A percentile compares a stretch with the other conserved stretches of the same genome.
phyloP scores from a whole-genome alignment of 192 early-diverging fungal species.

The Jimgerdemannia lactiflua region DNA sequence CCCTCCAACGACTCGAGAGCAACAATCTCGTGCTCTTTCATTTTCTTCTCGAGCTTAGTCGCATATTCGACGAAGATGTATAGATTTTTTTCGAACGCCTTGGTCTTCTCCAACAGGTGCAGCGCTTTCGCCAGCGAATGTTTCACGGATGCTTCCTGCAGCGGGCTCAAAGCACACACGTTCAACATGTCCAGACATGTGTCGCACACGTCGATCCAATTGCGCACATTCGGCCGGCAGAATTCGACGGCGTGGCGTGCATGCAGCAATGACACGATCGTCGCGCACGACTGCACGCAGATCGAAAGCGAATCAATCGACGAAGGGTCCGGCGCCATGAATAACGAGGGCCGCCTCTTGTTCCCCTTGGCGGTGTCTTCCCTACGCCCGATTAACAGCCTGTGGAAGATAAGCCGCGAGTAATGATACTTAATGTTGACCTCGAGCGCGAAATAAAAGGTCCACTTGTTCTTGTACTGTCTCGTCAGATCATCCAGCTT shows the following conservation, averaged over 20 bases:
- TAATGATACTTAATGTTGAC: constrained; percentile 11
- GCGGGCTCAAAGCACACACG: too few relatives aligned
- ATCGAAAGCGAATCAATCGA: not conserved
- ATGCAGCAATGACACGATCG: constrained; percentile 5
- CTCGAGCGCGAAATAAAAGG: constrained; percentile 8
- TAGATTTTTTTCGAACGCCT: constrained; percentile 12
- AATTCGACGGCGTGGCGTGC: constrained; percentile 3
- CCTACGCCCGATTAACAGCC: constrained; percentile 9
- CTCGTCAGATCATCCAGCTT: constrained; percentile 5
- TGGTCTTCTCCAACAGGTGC: constrained; percentile 6
- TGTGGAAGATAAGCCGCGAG: constrained; percentile 3
- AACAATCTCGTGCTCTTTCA: too few relatives aligned
- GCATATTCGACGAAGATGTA: too few relatives aligned
- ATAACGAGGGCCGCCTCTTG: not conserved
- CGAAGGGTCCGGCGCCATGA: not conserved
- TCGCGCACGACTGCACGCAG: constrained; percentile 5
- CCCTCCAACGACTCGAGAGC: too few relatives aligned
- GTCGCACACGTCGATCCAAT: constrained; percentile 11
- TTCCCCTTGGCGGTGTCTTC: not conserved
- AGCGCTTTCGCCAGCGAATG: constrained; percentile 4
- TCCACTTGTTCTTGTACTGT: constrained; percentile 1
- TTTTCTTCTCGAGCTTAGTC: too few relatives aligned
- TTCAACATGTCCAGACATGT: constrained; percentile 10
- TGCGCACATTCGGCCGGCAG: constrained; percentile 10
- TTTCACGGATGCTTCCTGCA: too few relatives aligned